A percentile compares a stretch with the other conserved stretches of the same genome.
phyloP scores from a whole-genome alignment of 2,329 filamentous ascomycete genomes.

The Hypoxylon sp. region DNA sequence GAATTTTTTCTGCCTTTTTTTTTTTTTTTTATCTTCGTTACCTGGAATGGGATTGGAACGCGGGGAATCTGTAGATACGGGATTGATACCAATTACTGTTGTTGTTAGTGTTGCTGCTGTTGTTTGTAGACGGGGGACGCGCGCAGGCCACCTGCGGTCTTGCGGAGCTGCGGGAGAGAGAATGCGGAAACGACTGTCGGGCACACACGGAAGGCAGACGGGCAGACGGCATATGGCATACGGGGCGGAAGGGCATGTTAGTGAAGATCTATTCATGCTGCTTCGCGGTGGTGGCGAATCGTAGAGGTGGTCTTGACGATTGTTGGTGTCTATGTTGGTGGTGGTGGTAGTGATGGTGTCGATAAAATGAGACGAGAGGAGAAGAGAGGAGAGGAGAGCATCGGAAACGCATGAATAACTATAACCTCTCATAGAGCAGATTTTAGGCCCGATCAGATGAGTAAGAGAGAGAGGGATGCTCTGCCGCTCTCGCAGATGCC shows the following conservation, averaged over 20 bases:
- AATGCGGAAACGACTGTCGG: constrained; percentile 8
- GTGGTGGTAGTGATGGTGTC: not conserved
- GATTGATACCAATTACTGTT: constrained; percentile 47
- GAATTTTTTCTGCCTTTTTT: constrained; percentile 3
- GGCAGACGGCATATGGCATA: not conserved
- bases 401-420: constrained; percentile 8
- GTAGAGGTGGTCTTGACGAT: not conserved
- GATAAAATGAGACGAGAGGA: not conserved
- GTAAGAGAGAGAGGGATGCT: not conserved
- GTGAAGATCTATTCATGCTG: constrained; percentile 18
- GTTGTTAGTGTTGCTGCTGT: not conserved
- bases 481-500: constrained; percentile 18
- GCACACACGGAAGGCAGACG: constrained; percentile 12
- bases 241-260: constrained; percentile 7
- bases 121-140: constrained; percentile 31
- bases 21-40: constrained; percentile 13
- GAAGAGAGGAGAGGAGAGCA: not conserved
- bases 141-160: constrained; percentile 31
- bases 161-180: constrained; percentile 9
- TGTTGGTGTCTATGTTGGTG: not conserved
- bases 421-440: constrained; percentile 11
- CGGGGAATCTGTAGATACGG: constrained; percentile 41
- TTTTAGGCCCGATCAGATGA: not conserved
- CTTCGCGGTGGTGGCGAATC: constrained; percentile 13
- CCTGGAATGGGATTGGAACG: constrained; percentile 18